Evolutionary conservation across 2,329 filamentous ascomycete genomes (phyloP).

Genomic region (Cytospora piceicola): DNA sequence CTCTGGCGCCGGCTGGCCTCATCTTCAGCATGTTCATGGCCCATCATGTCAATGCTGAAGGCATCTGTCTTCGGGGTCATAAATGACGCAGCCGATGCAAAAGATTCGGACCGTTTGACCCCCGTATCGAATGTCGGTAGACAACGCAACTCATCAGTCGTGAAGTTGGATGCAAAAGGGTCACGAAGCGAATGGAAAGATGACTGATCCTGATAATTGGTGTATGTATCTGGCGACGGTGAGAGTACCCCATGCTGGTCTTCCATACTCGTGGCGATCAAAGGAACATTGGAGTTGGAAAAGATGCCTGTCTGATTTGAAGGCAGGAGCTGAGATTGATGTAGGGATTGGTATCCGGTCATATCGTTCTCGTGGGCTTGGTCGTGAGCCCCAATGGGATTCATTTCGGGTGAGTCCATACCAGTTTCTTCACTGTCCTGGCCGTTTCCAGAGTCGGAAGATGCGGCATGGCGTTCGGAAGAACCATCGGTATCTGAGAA

Average conservation of each 20-base stretch:
- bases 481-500: conserved; percentile 39
- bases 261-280: conserved; percentile 16
- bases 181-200: conserved; percentile 21
- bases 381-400: background rate
- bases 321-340: conserved; percentile 13
- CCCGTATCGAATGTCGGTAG: conserved; percentile 8
- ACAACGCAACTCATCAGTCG: conserved; percentile 17
- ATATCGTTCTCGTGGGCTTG: conserved; percentile 1
- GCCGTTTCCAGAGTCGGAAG: conserved; percentile 11
- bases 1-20: conserved; percentile 17
- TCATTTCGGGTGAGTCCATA: conserved; percentile 16
- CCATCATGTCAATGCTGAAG: conserved; percentile 31
- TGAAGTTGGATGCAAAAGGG: conserved; percentile 21
- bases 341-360: conserved; percentile 1
- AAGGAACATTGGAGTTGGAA: conserved; percentile 10
- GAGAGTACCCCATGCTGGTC: conserved; percentile 17
- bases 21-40: conserved; percentile 30
- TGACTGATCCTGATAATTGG: conserved; percentile 13
- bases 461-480: conserved; percentile 29
- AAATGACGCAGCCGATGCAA: conserved; percentile 23
- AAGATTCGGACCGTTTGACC: conserved; percentile 22
- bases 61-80: conserved; percentile 25
- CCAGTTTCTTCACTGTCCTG: conserved; percentile 19
- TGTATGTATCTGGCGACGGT: conserved; percentile 24
- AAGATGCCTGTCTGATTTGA: conserved; percentile 9